Percentiles rank a stretch among this genome's conserved stretches.
Conservation (phyloP, 208 protist species). For the Leptomonas pyrrhocoris region DNA sequence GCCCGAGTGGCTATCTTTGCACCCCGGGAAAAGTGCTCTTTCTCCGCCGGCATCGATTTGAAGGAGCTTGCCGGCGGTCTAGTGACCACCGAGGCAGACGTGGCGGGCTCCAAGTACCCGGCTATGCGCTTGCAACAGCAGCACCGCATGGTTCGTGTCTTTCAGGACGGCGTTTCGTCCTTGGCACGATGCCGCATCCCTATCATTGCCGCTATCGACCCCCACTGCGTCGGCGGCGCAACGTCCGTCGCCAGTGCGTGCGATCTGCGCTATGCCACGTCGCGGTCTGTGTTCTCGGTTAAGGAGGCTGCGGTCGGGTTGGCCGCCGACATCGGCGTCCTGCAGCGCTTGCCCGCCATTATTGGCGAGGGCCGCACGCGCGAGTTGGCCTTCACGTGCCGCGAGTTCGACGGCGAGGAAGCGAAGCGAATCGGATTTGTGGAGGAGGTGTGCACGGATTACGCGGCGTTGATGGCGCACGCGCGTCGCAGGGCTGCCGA, state of each 20-base stretch:
- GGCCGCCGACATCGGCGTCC: slow-evolving; percentile 71
- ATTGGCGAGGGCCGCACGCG: slow-evolving; percentile 73
- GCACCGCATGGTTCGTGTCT: slow-evolving; percentile 50
- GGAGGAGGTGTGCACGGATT: slow-evolving; percentile 59
- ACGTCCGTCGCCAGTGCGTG: slow-evolving; percentile 71
- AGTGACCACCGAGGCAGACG: too few species aligned
- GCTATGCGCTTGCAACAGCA: slow-evolving; percentile 66
- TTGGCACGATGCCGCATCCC: slow-evolving; percentile 68
- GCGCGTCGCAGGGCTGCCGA: slow-evolving; percentile 38
- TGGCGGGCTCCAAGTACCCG: slow-evolving; percentile 19
- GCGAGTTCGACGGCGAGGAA: slow-evolving; percentile 45
- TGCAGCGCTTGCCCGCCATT: slow-evolving; percentile 69
- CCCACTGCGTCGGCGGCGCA: slow-evolving; percentile 75
- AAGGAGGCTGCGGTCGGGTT: slow-evolving; percentile 72
- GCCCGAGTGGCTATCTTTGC: slow-evolving; percentile 63
- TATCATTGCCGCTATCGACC: slow-evolving; percentile 64
- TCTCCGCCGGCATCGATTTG: slow-evolving; percentile 68
- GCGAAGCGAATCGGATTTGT: slow-evolving; percentile 54
- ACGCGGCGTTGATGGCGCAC: slow-evolving; percentile 48
- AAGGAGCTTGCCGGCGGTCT: slow-evolving; percentile 22
- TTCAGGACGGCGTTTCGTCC: slow-evolving; percentile 58
- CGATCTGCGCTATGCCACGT: slow-evolving; percentile 67
- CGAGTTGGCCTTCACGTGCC: slow-evolving; percentile 70
- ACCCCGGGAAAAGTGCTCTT: slow-evolving; percentile 50
- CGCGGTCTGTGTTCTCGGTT: slow-evolving; percentile 57